Base-by-base conservation (phyloP, 495 filamentous ascomycete genomes). In the Staphylotrichum longicolle region DNA sequence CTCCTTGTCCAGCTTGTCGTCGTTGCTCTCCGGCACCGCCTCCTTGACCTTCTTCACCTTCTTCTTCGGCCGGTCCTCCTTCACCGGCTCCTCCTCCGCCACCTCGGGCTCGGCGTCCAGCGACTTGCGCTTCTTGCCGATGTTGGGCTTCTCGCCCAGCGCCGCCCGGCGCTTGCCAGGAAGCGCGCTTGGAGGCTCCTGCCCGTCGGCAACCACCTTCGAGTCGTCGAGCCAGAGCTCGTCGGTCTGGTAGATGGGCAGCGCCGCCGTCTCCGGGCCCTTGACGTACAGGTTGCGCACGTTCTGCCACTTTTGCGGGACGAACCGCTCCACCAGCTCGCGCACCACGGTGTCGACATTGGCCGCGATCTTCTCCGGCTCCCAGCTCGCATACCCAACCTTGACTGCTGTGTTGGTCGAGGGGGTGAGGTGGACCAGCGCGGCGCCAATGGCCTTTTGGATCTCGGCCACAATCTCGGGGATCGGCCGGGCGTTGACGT, bases 191-290 rank as follows among this genome's bases (percentile, higher is more conserved):
- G 74, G 70, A 39, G 80, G 78, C 54, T 77, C 78, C 47, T 83
- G 72, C 55, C 84, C 84, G 66, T 86, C 78, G 5, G 82, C 75
- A 7, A 96, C 74, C 5, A 97, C 87, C 73, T 96, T 89, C 27
- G 74, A 79, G 64, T 93, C 88, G 54, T 91, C 88, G 39, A 88
- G 77, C 91, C 93, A 98, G 55, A 98, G 75, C 78, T 98, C 90
- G 68, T 87, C 85, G 8, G 94, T 88, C 68, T 97, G 78, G 88
- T 91, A 98, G 62, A 98, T 86, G 12, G 94, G 94, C 66, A 98
- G 78, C 11, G 93, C 91, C 61, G 84, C 88, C 9, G 91, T 95
- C 65, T 87, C 84, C 9, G 90, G 86, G 7, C 89, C 88, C 80
- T 98, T 98, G 75, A 98, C 80, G 76, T 96, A 91, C 50, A 98